phyloP scores from a whole-genome alignment of 116 monocot genomes.

The Trichopus zeylanicus region DNA sequence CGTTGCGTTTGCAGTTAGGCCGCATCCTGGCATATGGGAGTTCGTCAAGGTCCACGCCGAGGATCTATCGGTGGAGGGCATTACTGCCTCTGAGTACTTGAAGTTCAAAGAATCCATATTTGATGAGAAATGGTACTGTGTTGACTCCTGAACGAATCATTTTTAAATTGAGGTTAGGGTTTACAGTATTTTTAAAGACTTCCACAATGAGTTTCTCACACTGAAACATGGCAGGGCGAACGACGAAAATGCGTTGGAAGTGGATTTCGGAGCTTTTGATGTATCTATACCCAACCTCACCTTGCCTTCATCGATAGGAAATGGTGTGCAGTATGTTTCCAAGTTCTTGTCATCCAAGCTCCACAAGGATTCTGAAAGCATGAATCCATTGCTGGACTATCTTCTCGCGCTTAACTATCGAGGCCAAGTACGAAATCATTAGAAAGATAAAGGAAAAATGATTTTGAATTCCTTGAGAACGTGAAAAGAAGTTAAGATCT shows the following conservation, averaged over 20 bases:
- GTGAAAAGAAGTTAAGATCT: background rate
- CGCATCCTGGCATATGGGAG: slow-evolving; percentile 90
- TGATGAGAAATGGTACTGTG: slow-evolving; percentile 79
- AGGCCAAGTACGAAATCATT: slow-evolving; percentile 30
- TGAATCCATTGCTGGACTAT: slow-evolving; percentile 66
- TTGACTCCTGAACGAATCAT: too few species aligned
- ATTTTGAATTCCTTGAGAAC: background rate
- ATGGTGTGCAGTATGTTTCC: slow-evolving; percentile 51
- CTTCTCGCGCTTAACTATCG: slow-evolving; percentile 49
- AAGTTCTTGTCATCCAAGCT: slow-evolving; percentile 56
- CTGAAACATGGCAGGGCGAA: slow-evolving; percentile 37
- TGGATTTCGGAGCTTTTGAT: slow-evolving; percentile 76
- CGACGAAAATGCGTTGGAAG: slow-evolving; percentile 74
- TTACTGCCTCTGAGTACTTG: slow-evolving; percentile 56
- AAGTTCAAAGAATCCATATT: slow-evolving; percentile 71
- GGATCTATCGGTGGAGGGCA: slow-evolving; percentile 57
- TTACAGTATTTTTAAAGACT: too few species aligned
- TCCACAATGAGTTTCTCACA: too few species aligned
- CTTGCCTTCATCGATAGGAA: slow-evolving; percentile 75
- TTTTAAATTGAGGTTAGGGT: too few species aligned
- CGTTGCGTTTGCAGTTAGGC: slow-evolving; percentile 67
- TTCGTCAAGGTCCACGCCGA: slow-evolving; percentile 67
- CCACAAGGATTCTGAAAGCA: slow-evolving; percentile 33
- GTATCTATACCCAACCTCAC: slow-evolving; percentile 45
- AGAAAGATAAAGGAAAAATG: background rate